Conservation (phyloP, 2,329 filamentous ascomycete genomes). For the Ophiostoma ips region DNA sequence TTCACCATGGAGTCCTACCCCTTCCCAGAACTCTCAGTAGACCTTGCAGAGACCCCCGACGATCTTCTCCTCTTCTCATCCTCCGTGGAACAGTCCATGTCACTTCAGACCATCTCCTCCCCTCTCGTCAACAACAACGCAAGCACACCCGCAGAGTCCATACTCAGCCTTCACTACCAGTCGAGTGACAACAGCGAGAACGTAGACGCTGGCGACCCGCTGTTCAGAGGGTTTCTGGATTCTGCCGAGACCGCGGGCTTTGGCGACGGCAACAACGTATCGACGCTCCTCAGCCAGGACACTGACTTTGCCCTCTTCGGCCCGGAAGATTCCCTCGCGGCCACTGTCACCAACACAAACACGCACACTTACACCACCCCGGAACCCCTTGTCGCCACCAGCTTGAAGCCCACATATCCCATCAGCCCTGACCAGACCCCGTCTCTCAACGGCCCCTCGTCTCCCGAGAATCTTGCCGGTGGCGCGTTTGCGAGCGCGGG, state of each 20-base stretch:
- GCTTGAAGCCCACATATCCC: slow-evolving; percentile 23
- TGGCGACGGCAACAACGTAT: slow-evolving; percentile 32
- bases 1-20: slow-evolving; percentile 20
- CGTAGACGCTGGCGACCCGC: slow-evolving; percentile 27
- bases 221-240: slow-evolving; percentile 15
- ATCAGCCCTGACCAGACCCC: slow-evolving; percentile 39
- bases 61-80: slow-evolving; percentile 21
- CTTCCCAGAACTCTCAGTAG: slow-evolving; percentile 17
- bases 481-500: not conserved
- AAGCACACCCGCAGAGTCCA: slow-evolving; percentile 36
- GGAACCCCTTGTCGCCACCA: slow-evolving; percentile 13
- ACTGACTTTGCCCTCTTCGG: slow-evolving; percentile 8
- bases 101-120: slow-evolving; percentile 26
- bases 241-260: slow-evolving; percentile 27
- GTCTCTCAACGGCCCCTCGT: slow-evolving; percentile 30
- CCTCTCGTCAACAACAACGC: slow-evolving; percentile 22
- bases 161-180: slow-evolving; percentile 32
- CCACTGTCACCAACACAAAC: not conserved
- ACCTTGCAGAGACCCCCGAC: slow-evolving; percentile 14
- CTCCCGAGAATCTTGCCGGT: slow-evolving; percentile 23
- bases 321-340: slow-evolving; percentile 5
- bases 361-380: slow-evolving; percentile 8
- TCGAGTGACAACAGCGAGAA: slow-evolving; percentile 35
- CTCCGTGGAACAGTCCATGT: slow-evolving; percentile 30
- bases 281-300: slow-evolving; percentile 31